Percentiles rank a stretch among this genome's conserved stretches.
These are phyloP conservation scores for Leishmania turanica DNA, from an alignment of 208 protist species.

Conservation along the genomic window DNA sequence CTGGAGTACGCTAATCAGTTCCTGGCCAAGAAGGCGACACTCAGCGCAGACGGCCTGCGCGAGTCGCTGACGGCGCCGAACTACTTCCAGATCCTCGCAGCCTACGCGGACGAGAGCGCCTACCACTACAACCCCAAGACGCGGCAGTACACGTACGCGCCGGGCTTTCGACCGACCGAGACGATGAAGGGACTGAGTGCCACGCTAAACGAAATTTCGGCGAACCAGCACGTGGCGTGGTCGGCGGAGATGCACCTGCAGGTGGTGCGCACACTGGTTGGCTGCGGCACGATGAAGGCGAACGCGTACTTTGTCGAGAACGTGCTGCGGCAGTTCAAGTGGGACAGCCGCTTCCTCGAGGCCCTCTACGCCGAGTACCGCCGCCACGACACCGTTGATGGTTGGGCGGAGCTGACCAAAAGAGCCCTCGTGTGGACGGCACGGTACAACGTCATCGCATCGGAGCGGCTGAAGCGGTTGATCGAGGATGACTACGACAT, in stretches of 20 bases:
- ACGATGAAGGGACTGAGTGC: slow-evolving; percentile 49
- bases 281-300: slow-evolving; percentile 89
- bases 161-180: slow-evolving; percentile 52
- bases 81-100: slow-evolving; percentile 78
- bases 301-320: slow-evolving; percentile 92
- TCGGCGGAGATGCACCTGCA: slow-evolving; percentile 88
- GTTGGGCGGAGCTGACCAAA: slow-evolving; percentile 90
- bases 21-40: slow-evolving; percentile 45
- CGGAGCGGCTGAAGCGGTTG: slow-evolving; percentile 75
- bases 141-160: slow-evolving; percentile 51
- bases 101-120: slow-evolving; percentile 79
- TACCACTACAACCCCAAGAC: slow-evolving; percentile 48
- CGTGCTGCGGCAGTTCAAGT: slow-evolving; percentile 86
- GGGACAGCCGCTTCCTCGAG: slow-evolving; percentile 81
- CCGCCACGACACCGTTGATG: slow-evolving; percentile 75
- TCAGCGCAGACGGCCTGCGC: slow-evolving; percentile 29
- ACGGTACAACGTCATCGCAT: slow-evolving; percentile 79
- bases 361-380: slow-evolving; percentile 90
- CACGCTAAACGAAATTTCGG: slow-evolving; percentile 67
- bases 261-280: slow-evolving; percentile 75
- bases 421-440: slow-evolving; percentile 90
- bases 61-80: slow-evolving; percentile 72
- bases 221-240: slow-evolving; percentile 80
- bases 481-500: slow-evolving; percentile 93
- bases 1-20: slow-evolving; percentile 59